Evolutionary conservation across 345 rosid species (phyloP).

Genomic region (Boechera stricta): DNA sequence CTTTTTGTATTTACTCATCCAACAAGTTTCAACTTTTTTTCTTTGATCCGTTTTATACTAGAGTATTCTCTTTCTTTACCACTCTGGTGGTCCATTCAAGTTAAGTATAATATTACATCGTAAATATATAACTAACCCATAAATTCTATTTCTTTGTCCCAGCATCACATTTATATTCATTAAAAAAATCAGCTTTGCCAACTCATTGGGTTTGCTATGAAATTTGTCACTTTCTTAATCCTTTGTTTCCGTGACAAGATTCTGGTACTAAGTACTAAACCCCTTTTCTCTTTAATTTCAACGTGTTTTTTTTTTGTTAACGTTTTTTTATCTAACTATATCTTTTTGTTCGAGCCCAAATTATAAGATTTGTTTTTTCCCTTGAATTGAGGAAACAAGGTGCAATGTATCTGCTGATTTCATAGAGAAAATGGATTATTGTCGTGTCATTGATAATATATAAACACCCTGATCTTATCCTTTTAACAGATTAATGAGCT

Average conservation of each 20-base stretch:
- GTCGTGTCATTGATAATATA: neutral
- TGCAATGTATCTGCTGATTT: conserved; percentile 21
- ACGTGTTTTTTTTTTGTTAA: neutral
- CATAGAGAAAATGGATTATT: neutral
- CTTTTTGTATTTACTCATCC: neutral
- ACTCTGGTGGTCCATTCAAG: conserved; percentile 5
- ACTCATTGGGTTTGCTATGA: neutral
- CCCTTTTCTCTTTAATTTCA: neutral
- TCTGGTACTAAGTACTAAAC: neutral
- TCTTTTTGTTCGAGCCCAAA: neutral
- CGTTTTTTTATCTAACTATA: neutral
- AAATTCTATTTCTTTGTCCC: neutral
- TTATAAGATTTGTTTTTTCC: neutral
- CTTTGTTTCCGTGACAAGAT: conserved; percentile 1
- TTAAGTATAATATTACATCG: conserved; percentile 1
- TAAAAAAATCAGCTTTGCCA: neutral
- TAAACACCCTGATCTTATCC: neutral
- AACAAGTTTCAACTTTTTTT: neutral
- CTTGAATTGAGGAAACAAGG: neutral
- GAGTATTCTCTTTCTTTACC: neutral
- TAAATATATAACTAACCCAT: neutral
- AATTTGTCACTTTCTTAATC: neutral
- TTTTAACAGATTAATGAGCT: neutral
- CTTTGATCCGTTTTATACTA: neutral
- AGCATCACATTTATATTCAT: neutral